Conservation (phyloP, 73 alveolate species). For the Symbiodinium pilosum region DNA sequence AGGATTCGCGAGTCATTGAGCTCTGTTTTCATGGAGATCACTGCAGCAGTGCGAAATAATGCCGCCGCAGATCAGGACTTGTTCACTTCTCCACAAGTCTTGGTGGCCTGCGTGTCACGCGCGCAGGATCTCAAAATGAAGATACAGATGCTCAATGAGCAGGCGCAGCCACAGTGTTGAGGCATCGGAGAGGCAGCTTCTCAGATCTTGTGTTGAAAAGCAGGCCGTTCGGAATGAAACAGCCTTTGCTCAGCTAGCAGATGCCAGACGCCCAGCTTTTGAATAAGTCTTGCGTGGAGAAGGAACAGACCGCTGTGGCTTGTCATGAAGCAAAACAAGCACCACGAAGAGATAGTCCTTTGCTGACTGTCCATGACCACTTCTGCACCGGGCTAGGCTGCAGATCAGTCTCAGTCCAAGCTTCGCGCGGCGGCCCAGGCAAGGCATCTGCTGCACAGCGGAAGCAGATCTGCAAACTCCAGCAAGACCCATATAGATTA, state of each 20-base stretch:
- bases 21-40: slow-evolving; percentile 91
- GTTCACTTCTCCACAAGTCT: background rate
- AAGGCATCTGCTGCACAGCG: too few species aligned
- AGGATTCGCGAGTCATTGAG: slow-evolving; percentile 91
- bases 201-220: background rate
- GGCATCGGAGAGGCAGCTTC: background rate
- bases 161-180: background rate
- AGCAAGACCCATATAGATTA: too few species aligned
- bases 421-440: slow-evolving; percentile 93
- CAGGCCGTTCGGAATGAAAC: slow-evolving; percentile 92
- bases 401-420: slow-evolving; percentile 94
- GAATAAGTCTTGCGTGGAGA: too few species aligned
- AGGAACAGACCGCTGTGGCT: background rate
- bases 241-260: slow-evolving; percentile 93
- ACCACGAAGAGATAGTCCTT: too few species aligned
- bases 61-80: slow-evolving; percentile 81
- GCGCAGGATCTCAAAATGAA: slow-evolving; percentile 69
- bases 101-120: background rate
- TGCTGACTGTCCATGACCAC: too few species aligned
- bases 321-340: background rate
- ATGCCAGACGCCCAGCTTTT: slow-evolving; percentile 12
- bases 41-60: slow-evolving; percentile 91
- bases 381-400: too few species aligned
- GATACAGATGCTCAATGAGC: slow-evolving; percentile 64
- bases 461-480: too few species aligned